Conservation (phyloP, 2,329 filamentous ascomycete species). For the Periconia macrospinosa region DNA sequence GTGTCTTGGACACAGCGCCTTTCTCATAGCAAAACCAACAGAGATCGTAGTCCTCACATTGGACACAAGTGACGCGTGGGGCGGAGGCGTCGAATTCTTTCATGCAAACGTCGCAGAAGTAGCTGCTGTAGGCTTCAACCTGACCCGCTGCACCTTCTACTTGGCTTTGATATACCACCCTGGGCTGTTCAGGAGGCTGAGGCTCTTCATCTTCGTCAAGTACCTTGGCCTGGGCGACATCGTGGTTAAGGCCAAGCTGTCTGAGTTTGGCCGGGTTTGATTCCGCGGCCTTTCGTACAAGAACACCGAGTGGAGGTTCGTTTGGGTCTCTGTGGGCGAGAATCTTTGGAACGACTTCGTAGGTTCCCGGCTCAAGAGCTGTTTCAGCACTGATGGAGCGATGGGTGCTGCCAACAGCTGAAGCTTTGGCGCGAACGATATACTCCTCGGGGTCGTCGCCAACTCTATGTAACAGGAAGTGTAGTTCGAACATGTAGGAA, state of each 20-base stretch:
- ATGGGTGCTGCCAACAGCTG: conserved; percentile 62
- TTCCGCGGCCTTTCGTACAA: conserved; percentile 51
- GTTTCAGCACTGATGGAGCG: conserved; percentile 77
- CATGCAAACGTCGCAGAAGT: too few species aligned
- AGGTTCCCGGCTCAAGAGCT: conserved; percentile 70
- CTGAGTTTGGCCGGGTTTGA: conserved; percentile 57
- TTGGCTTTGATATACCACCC: too few species aligned
- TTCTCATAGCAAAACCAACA: too few species aligned
- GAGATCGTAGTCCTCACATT: too few species aligned
- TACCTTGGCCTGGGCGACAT: conserved; percentile 68
- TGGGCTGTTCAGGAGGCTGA: too few species aligned
- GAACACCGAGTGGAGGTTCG: conserved; percentile 61
- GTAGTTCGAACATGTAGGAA: conserved; percentile 59
- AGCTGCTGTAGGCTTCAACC: too few species aligned
- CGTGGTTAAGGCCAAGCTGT: conserved; percentile 68
- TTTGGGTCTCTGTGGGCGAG: conserved; percentile 59
- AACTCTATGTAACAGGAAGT: conserved; percentile 61
- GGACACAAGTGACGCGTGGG: too few species aligned
- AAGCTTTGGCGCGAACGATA: conserved; percentile 55
- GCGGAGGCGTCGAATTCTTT: too few species aligned
- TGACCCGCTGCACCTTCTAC: too few species aligned
- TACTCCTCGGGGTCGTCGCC: conserved; percentile 52
- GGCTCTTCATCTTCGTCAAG: too few species aligned
- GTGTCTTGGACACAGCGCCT: too few species aligned
- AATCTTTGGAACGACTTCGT: conserved; percentile 74